phyloP scores from a whole-genome alignment of 108 stramenopile genomes.

The Cyclotella atomus region DNA sequence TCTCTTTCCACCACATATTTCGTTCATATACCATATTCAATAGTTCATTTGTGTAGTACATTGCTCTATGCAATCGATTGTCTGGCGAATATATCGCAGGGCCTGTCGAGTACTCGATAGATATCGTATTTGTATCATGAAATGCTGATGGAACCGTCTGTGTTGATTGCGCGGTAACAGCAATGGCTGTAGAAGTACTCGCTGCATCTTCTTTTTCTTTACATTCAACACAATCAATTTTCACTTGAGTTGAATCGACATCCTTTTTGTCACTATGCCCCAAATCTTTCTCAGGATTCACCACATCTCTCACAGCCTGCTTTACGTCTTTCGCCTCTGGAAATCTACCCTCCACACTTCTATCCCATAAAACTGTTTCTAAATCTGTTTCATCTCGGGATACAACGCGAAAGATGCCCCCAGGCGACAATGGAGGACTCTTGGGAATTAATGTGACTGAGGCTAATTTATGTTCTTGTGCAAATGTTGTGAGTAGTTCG shows the following conservation, averaged over 20 bases:
- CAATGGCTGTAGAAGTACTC: too few species aligned
- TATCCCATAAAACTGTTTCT: slow-evolving; percentile 54
- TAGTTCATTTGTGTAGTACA: slow-evolving; percentile 57
- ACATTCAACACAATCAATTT: slow-evolving; percentile 18
- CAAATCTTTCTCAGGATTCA: slow-evolving; percentile 63
- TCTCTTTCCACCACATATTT: slow-evolving; percentile 43
- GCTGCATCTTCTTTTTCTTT: slow-evolving; percentile 16
- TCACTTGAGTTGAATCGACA: background rate
- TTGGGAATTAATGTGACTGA: slow-evolving; percentile 60
- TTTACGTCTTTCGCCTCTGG: slow-evolving; percentile 86
- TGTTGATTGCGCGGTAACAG: too few species aligned
- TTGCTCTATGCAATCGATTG: slow-evolving; percentile 26
- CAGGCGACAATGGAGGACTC: slow-evolving; percentile 39
- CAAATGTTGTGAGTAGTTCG: slow-evolving; percentile 82
- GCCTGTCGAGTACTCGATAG: slow-evolving; percentile 46
- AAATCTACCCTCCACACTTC: slow-evolving; percentile 62
- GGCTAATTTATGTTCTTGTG: slow-evolving; percentile 45
- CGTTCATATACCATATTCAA: slow-evolving; percentile 42
- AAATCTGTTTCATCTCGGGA: background rate
- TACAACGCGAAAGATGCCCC: slow-evolving; percentile 36
- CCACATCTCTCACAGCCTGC: slow-evolving; percentile 71
- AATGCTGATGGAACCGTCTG: slow-evolving; percentile 5
- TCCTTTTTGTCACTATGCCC: slow-evolving; percentile 73
- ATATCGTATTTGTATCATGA: slow-evolving; percentile 22
- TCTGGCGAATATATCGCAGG: slow-evolving; percentile 22